Base-by-base conservation (phyloP, 2,329 filamentous ascomycete species). In the Lizonia empirigonia region DNA sequence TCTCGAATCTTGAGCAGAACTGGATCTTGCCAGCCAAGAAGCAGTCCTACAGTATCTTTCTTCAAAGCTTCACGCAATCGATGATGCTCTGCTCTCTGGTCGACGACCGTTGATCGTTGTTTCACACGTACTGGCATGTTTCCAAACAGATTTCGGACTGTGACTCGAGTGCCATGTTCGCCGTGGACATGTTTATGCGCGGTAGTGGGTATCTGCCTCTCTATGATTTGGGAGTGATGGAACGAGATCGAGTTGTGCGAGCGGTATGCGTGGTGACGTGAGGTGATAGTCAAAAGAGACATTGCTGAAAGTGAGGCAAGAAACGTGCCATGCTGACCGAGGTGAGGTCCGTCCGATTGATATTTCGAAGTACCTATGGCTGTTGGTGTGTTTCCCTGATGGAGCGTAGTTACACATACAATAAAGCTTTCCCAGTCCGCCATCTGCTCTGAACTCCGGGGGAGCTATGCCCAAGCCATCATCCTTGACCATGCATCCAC, bases 51-150 rank as follows among this genome's bases (percentile, higher is more conserved):
- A 2, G 91, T 63, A 5, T 79, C 74, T 40, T 76, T 80, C 54
- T 83, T 81, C 13, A 96, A 73, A 1, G 72, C 72, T 22, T 85
- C 81, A 85, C 89, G 93, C 44, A 88, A 81, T 57, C 81, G 87
- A 16, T 81, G 79, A 4, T 81, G 72, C 38, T 86, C 77, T 19
- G 77, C 67, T 9, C 51, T 78, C 59, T 59, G 78, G 79, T 63
- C 84, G 76, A 30, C 79, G 70, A 57, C 74, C 3, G 85, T 60
- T 0, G 83, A 83, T 56, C 91, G 83, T 62, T 91, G 89, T 68
- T 94, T 96, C 20, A 95, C 87, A 12, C 93, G 85, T 10, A 97
- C 93, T 0, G 93, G 91, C 84, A 97, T 90, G 51, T 86, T 88
- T 0, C 92, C 91, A 73, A 97, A 97, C 1, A 97, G 77, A 69